Percentiles rank a stretch among this genome's conserved stretches.
Conservation (phyloP, 371 early-diverging fungal genomes). For the Actinomortierella ambigua region DNA sequence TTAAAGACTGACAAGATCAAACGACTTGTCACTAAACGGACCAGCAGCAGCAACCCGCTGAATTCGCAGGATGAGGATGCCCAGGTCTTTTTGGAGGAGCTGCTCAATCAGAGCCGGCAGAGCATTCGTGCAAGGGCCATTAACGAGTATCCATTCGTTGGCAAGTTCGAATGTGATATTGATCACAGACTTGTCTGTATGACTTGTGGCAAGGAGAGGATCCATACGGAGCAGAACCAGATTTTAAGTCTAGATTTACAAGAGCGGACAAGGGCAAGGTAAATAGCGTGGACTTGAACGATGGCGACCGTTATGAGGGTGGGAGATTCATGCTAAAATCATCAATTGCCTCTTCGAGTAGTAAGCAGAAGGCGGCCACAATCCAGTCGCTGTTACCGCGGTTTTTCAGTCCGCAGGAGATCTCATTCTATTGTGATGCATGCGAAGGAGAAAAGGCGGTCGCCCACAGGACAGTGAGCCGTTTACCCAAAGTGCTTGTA, state of each 20-base stretch:
- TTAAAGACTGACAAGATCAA: too few relatives aligned
- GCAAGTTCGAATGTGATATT: conserved; percentile 21
- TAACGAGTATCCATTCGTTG: conserved; percentile 13
- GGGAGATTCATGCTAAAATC: too few relatives aligned
- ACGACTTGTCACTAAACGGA: too few relatives aligned
- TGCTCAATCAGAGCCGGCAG: conserved; percentile 22
- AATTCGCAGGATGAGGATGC: conserved; percentile 20
- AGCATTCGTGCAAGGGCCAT: conserved; percentile 13
- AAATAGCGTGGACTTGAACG: too few relatives aligned
- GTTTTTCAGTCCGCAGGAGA: conserved; percentile 19
- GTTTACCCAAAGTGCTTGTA: conserved; percentile 27
- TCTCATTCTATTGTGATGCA: conserved; percentile 12
- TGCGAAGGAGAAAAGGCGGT: conserved; percentile 21
- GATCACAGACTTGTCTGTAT: conserved; percentile 17
- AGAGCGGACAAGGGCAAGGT: too few relatives aligned
- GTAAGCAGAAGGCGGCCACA: too few relatives aligned
- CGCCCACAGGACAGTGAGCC: conserved; percentile 15
- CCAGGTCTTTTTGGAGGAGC: conserved; percentile 29
- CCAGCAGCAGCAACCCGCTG: too few relatives aligned
- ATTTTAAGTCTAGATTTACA: conserved; percentile 24
- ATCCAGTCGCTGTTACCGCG: conserved; percentile 13
- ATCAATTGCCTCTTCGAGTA: too few relatives aligned
- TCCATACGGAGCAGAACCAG: conserved; percentile 24
- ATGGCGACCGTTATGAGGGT: too few relatives aligned
- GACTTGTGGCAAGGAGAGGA: conserved; percentile 15